These are phyloP conservation scores for Penicillium coprophilum DNA, from an alignment of 495 filamentous ascomycete genomes.

Conservation along the genomic window DNA sequence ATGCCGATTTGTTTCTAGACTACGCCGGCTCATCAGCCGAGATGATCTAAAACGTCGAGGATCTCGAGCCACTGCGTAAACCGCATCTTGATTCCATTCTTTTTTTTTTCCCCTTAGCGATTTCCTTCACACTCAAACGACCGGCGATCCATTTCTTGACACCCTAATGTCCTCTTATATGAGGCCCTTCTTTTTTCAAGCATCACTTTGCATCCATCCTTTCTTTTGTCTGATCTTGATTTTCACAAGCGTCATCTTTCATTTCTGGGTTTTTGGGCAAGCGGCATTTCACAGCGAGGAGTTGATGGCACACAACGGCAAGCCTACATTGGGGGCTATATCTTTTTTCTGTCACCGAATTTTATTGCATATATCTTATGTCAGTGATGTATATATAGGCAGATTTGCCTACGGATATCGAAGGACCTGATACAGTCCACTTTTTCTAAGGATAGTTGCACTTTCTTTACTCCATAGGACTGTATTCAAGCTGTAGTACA, in stretches of 20 bases:
- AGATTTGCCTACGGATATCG: neutral
- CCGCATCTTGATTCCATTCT: conserved; percentile 1
- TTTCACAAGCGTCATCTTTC: neutral
- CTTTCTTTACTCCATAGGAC: too few species aligned
- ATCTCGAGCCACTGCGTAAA: conserved; percentile 21
- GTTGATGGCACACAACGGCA: conserved; percentile 4
- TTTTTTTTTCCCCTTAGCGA: conserved; percentile 9
- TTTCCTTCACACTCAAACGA: neutral
- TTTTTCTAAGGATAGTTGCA: too few species aligned
- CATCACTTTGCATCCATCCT: neutral
- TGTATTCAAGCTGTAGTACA: neutral
- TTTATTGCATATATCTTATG: neutral
- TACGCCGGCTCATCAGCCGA: conserved; percentile 35
- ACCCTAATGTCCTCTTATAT: neutral
- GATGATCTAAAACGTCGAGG: conserved; percentile 31
- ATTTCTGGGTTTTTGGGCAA: neutral
- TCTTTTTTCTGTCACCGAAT: neutral
- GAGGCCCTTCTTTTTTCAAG: neutral
- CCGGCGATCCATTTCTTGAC: conserved; percentile 1
- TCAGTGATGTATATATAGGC: conserved; percentile 6
- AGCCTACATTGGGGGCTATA: neutral
- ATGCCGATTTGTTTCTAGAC: conserved; percentile 33
- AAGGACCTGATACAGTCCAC: neutral
- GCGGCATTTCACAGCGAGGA: conserved; percentile 9
- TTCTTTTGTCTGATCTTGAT: conserved; percentile 2